Conservation (phyloP, 2,329 filamentous ascomycete species). For the Dactylellina parvicollis region DNA sequence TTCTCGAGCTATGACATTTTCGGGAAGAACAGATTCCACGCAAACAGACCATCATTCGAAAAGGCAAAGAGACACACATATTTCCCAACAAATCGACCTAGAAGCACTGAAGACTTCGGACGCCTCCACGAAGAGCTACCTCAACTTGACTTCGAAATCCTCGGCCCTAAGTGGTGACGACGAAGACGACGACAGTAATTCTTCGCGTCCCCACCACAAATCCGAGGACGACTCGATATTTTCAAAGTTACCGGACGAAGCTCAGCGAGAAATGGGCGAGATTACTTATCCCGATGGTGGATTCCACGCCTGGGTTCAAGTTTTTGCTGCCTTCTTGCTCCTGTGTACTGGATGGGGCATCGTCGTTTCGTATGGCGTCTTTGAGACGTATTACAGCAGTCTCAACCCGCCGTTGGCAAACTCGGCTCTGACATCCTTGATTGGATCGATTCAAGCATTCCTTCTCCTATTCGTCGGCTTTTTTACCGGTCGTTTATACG, state of each 20-base stretch:
- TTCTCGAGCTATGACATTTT: conserved; percentile 46
- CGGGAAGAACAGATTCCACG: conserved; percentile 30
- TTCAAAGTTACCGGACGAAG: conserved; percentile 33
- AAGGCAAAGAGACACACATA: conserved; percentile 14
- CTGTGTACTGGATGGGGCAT: conserved; percentile 64
- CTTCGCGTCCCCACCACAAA: conserved; percentile 28
- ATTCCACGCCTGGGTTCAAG: conserved; percentile 62
- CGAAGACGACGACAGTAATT: conserved; percentile 23
- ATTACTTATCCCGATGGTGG: conserved; percentile 60
- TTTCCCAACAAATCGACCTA: conserved; percentile 31
- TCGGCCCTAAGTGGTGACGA: conserved; percentile 40
- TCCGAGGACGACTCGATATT: conserved; percentile 39
- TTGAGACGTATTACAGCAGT: conserved; percentile 66
- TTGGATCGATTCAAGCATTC: conserved; percentile 67
- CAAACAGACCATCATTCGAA: conserved; percentile 27
- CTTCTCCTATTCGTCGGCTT: conserved; percentile 66
- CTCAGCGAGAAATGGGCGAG: conserved; percentile 23
- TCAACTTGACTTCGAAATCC: conserved; percentile 37
- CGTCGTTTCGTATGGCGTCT: conserved; percentile 69
- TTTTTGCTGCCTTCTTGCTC: conserved; percentile 61
- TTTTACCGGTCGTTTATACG: conserved; percentile 65
- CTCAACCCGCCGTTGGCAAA: conserved; percentile 60
- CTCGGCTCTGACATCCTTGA: conserved; percentile 67
- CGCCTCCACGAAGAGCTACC: conserved; percentile 32
- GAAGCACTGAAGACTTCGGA: conserved; percentile 24